Evolutionary conservation across 2,329 filamentous ascomycete genomes (phyloP), one percentile per base, ranked within the genome.

Genomic region (Hymenoscyphus salicellus): DNA sequence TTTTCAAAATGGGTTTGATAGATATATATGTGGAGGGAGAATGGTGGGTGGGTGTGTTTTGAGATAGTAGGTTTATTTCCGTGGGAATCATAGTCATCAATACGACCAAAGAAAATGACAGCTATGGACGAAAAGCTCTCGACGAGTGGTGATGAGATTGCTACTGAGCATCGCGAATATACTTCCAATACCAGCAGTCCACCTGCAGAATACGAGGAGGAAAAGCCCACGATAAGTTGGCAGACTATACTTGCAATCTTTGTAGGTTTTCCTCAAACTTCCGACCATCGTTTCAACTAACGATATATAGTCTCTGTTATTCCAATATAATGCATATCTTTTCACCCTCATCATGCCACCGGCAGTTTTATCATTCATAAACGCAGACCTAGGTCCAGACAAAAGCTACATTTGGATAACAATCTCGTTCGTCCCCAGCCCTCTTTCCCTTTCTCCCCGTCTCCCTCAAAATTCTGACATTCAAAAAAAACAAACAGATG

Each of bases 321-420:
- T 33, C 16, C 46, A 60, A 46, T 63, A 63, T 20, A 61, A 66
- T 33, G 32, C 61, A 3, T 64, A 66, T 26, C 30, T 66, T n/a
- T 61, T 66, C 20, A 66, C 64, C 1, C 58, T 61, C n/a, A 20
- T 46, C 17, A 66, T 63, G 61, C 64, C 64, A 11, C 28, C 64
- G 5, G 36, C 49, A 11, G 41, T 61, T 8, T 58, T 66, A 10
- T 36, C 57, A 7, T 63, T 60, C 14, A 66, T 66, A 49, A 63
- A 63, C n/a, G 61, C 61, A 33, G 64, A 66, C 46, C 52, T 66
- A 4, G 61, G 64, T 4, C 64, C 61, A 1, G 60, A 65, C 55
- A 57, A 23, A 14, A 52, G 49, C 11, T 63, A 65, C 28, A 55
- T 49, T 8, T 78, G 76, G 76, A 78, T 78, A 32, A 76, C 75